Base-by-base conservation (phyloP, 208 protist species). In the Tritrichomonas musculus region DNA sequence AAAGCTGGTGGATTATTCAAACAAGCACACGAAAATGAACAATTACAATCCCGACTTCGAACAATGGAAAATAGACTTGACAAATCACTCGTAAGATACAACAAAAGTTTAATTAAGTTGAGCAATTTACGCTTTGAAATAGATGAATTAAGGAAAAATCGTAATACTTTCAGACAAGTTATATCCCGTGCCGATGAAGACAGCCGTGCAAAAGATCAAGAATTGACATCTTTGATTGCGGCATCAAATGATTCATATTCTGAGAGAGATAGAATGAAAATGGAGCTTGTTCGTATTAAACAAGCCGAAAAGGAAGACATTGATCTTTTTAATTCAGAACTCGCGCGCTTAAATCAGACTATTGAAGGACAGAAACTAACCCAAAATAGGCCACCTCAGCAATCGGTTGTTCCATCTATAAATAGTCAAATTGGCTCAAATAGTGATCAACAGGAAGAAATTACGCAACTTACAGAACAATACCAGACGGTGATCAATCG, bases 51-150 rank as follows among this genome's bases (percentile, higher is more conserved):
- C 2, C 44, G 47, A 27, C 20, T 88, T 14, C 41, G 77, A 11
- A 88, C 47, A 53, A 88, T 88, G 41, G 77, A 88, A 88, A 88
- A 88, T 30, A 53, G 77, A 39, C 77, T 88, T n/a, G 77, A 88
- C 27, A 25, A 88, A 57, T 41, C 47, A 14, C 77, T 88, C 20
- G 27, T 33, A 20, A n/a, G 0, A 8, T 88, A 88, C 47, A 88
- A 88, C 47, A 88, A 88, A 47, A 44, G 33, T 8, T 47, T 88
- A 11, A 88, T 53, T 13, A 88, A 57, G 27, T 33, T 88, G 14
- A 47, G 27, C 14, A 22, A 13, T 57, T 41, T 47, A 17, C 8
- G 77, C 0, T 8, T 5, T 39, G n/a, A 88, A 49, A 88, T 88
- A 39, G 77, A 88, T 33, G 47, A 88, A 50, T 27, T 39, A 57